Evolutionary conservation across 352 stramenopile species (phyloP), one percentile per base, ranked within the genome.

Genomic region (Phytophthora macrochlamydospora): DNA sequence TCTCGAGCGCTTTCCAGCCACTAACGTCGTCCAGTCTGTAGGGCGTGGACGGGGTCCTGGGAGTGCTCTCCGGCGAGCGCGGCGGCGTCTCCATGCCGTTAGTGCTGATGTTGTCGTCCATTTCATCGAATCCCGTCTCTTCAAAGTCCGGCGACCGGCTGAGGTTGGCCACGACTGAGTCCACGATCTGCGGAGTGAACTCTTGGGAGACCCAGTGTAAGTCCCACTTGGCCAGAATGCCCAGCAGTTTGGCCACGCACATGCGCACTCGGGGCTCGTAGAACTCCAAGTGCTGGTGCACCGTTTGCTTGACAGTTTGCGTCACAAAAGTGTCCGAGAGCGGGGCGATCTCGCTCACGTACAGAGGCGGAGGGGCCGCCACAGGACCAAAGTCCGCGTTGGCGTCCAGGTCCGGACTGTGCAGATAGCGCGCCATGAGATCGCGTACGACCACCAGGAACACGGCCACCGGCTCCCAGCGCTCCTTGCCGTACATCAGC

Each of bases 1-100:
- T 98, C 73, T 99, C 96, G 5, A 99, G 81, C 2, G 93, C 90
- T 69, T 98, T 98, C 95, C 96, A 99, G 32, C 97, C 96, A 51
- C 93, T 98, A 3, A 98, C 98, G 67, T 99, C 96, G 65, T 99
- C 96, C 52, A 99, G 79, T 13, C 91, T 70, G 49, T 93, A 89
- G 62, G 80, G 93, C 49, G 77, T 94, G 57, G 73, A 94, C 7
- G 81, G 87, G 42, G 79, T 94, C 53, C 79, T 89, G 9, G 76
- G 82, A 29, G 85, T 94, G 13, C 72, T 62, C 33, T 85, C 81
- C 13, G 81, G 81, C 49, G 81, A 87, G 18, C 79, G 79, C 31
- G 76, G 83, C 7, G 84, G 84, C 30, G 84, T 91, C 58, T 85
- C 67, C 82, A 92, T 92, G 46, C 84, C 84, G 59, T 92, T 92